Evolutionary conservation across 306 rosid genomes (phyloP), one percentile per base, ranked within the genome.

Genomic region (Rubus idaeus): DNA sequence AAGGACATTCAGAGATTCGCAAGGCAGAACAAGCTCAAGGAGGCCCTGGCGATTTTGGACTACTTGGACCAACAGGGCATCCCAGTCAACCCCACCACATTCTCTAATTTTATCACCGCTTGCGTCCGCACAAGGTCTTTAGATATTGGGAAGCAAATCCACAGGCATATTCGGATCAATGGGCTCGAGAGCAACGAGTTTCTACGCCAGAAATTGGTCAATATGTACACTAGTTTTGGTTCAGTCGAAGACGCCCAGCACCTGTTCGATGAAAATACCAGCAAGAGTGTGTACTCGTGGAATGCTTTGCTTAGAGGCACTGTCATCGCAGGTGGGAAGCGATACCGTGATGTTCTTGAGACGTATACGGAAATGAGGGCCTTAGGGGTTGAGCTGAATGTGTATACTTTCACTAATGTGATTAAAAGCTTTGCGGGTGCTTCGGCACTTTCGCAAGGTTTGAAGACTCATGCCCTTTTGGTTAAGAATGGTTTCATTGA

Each of bases 381-480:
- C 1, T 76, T 86, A 78, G 94, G 97, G 50, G 76, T 93, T 68
- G 93, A 85, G 37, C 76, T 93, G 82, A 93, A 93, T 80, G 96
- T 90, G 73, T 90, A 90, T 58, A 80, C 86, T 73, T 93, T 89
- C 81, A 85, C 94, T 17, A 93, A 71, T 81, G 89, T 89, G 39
- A 87, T 90, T 78, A 90, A 93, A 86, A 86, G 97, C 63, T 83
- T 90, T 14, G 96, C 94, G 0, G 94, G 96, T 1, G 91, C 96
- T 2, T 47, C 90, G 0, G 93, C 98, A 0, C 83, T 93, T 76
- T 63, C 41, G 6, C 96, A 90, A 58, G 96, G 98, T 5, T 78
- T 85, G 69, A 90, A 88, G 86, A 73, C 86, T 18, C 98, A 89
- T 64, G 91, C 85, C 45, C 88, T 93, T 66, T 69, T 93, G 86